Evolutionary conservation across 2,329 filamentous ascomycete species (phyloP).

Genomic region (Fusarium sp.): DNA sequence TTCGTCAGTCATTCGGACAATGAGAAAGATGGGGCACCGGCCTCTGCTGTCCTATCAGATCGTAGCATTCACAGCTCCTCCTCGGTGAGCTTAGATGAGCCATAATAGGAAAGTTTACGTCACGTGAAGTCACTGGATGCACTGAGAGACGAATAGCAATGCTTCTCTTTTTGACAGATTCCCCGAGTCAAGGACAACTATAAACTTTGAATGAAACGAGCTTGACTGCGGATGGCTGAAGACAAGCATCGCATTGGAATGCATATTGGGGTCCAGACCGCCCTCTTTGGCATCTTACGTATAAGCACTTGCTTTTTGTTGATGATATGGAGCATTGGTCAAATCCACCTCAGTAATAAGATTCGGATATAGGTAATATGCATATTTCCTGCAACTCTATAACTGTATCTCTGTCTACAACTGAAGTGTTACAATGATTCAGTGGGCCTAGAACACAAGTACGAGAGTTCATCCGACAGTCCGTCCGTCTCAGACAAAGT

Average conservation of each 20-base stretch:
- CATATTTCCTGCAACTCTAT: slow-evolving; percentile 1
- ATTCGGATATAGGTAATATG: neutral
- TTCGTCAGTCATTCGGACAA: slow-evolving; percentile 15
- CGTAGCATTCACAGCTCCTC: neutral
- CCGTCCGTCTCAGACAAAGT: slow-evolving; percentile 1
- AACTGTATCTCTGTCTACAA: neutral
- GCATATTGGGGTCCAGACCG: neutral
- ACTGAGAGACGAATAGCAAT: slow-evolving; percentile 1
- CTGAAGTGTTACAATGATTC: slow-evolving; percentile 1
- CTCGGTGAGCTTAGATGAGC: slow-evolving; percentile 19
- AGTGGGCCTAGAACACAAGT: slow-evolving; percentile 1
- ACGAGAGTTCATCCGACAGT: neutral
- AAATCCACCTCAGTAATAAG: slow-evolving; percentile 1
- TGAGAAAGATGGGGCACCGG: neutral
- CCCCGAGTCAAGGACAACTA: neutral
- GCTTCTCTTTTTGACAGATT: neutral
- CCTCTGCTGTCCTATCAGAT: neutral
- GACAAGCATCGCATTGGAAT: neutral
- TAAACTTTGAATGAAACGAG: neutral
- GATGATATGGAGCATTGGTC: neutral
- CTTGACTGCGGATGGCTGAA: neutral
- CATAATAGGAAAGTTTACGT: slow-evolving; percentile 30
- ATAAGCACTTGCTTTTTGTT: slow-evolving; percentile 13
- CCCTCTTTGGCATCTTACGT: neutral
- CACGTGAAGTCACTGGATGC: slow-evolving; percentile 25